Base-by-base conservation (phyloP, 331 rosid species). In the Dryas integrifolia region DNA sequence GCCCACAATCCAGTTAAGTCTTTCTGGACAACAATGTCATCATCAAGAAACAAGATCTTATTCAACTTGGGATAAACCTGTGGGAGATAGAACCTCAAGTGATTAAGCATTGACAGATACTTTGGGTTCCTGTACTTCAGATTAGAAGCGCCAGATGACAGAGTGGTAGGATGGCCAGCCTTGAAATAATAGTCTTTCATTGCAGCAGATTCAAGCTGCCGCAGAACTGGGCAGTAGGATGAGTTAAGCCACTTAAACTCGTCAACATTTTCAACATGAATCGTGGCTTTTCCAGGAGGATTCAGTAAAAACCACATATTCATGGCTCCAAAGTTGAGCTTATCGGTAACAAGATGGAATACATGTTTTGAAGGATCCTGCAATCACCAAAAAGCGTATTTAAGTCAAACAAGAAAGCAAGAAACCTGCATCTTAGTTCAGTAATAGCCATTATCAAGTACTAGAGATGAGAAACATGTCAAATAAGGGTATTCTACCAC, bases 81-180 rank as follows among this genome's bases (percentile, higher is more conserved):
- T 2, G 99, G 98, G 74, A 95, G 98, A 81, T 95, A 92, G 82
- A 95, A 95, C 76, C 99, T 92, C 80, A 95, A 79, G 81, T 95
- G 99, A 80, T 95, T 95, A 67, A 95, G 99, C 99, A 95, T 89
- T 4, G 99, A 95, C 50, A 95, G 96, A 83, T 95, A 95, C 86
- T 95, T 95, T 0, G 98, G 99, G 72, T 95, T 95, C 80, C 98
- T 86, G 88, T 95, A 95, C 86, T 95, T 95, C 83, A 95, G 80
- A 86, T 85, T 95, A 69, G 98, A 87, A 80, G 99, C 93, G 48
- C 97, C 79, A 67, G 89, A 81, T 26, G 96, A 82, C 69, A 88
- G 85, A 26, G 88, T 78, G 73, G 85, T 87, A 26, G 97, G 82
- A 85, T 88, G 98, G 76, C 88, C 93, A 16, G 97, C 93, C 86